phyloP scores from a whole-genome alignment of 2,329 filamentous ascomycete genomes.

The Epichloe festucae region DNA sequence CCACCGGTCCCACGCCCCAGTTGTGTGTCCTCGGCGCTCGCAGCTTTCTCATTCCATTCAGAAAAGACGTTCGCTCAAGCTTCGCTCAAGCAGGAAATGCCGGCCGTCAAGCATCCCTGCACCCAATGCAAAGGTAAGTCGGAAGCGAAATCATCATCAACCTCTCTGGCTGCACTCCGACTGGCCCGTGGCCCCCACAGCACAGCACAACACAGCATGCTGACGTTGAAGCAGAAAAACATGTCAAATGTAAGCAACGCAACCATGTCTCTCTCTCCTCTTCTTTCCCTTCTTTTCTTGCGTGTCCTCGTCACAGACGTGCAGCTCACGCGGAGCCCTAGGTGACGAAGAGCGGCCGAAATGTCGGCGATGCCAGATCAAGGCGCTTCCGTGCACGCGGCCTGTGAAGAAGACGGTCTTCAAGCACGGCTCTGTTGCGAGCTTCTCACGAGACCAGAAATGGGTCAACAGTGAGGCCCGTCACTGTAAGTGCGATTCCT shows the following conservation, averaged over 20 bases:
- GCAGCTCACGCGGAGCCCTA: slow-evolving; percentile 7
- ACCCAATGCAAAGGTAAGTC: slow-evolving; percentile 22
- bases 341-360: slow-evolving; percentile 25
- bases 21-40: background rate
- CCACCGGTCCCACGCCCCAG: background rate
- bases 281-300: no score
- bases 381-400: slow-evolving; percentile 20
- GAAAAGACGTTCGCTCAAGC: background rate
- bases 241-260: slow-evolving; percentile 21
- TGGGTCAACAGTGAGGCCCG: slow-evolving; percentile 23
- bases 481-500: slow-evolving; percentile 17
- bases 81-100: slow-evolving; percentile 13
- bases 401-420: slow-evolving; percentile 24
- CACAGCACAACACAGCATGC: background rate
- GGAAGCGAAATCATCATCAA: background rate
- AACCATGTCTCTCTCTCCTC: no score
- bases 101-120: slow-evolving; percentile 21
- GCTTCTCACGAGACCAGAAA: slow-evolving; percentile 22
- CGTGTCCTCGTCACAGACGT: no score
- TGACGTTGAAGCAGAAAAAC: slow-evolving; percentile 17
- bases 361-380: slow-evolving; percentile 22
- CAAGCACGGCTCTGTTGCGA: slow-evolving; percentile 20
- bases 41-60: background rate
- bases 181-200: background rate
- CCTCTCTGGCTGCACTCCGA: background rate